Conservation (phyloP, 257 asterid species). For the Knoxia roxburghii region DNA sequence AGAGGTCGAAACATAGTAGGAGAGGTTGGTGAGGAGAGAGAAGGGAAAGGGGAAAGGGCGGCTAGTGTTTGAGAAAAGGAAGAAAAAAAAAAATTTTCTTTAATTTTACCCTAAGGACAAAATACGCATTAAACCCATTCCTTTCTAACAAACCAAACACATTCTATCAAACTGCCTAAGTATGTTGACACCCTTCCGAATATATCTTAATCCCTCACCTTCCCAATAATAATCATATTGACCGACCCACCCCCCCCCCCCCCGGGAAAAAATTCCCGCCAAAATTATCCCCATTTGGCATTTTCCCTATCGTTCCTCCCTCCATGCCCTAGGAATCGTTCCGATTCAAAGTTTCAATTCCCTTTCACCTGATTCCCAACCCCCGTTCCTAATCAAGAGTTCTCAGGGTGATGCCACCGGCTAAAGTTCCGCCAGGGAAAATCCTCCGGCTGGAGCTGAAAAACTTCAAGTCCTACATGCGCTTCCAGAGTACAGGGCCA, state of each 20-base stretch:
- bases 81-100: no score
- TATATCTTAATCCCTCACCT: background rate
- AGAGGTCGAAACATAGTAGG: no score
- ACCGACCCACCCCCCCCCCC: background rate
- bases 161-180: no score
- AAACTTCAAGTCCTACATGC: constrained; percentile 90
- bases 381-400: background rate
- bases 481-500: constrained; percentile 80
- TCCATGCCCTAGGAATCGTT: constrained; percentile 14
- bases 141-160: no score
- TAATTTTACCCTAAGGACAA: no score
- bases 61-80: no score
- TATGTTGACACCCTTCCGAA: no score
- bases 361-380: background rate
- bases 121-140: no score
- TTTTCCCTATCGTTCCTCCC: background rate
- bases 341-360: background rate
- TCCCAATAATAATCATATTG: background rate
- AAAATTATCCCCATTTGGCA: constrained; percentile 9
- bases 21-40: no score
- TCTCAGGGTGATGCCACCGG: constrained; percentile 40
- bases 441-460: constrained; percentile 80
- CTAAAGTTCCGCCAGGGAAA: constrained; percentile 48
- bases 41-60: no score
- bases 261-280: constrained; percentile 19